Percentiles rank a stretch among this genome's conserved stretches.
These are phyloP conservation scores for Avena atlantica DNA, from an alignment of 176 grass and related monocot species.

Conservation along the genomic window DNA sequence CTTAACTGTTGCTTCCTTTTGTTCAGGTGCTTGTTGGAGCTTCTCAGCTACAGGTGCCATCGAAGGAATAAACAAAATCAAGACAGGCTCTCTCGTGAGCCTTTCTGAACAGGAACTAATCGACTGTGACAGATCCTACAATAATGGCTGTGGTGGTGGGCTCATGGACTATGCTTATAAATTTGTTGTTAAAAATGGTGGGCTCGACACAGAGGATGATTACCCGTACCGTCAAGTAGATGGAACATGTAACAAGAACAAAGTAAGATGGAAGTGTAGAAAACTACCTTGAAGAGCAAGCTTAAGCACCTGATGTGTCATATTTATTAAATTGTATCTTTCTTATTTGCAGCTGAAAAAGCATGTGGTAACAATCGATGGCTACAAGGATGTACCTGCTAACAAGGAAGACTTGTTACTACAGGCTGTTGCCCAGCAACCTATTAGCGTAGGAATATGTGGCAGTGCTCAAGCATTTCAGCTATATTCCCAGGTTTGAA, in stretches of 20 bases:
- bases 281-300: constrained; percentile 16
- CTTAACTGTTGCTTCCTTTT: constrained; percentile 5
- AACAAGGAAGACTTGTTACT: constrained; percentile 76
- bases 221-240: constrained; percentile 74
- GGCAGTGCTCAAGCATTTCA: constrained; percentile 93
- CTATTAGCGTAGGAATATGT: constrained; percentile 96
- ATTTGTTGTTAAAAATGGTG: constrained; percentile 86
- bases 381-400: constrained; percentile 78
- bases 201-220: constrained; percentile 87
- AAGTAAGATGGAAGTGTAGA: constrained; percentile 51
- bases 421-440: constrained; percentile 87
- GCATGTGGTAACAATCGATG: constrained; percentile 81
- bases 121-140: constrained; percentile 87
- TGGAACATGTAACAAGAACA: constrained; percentile 76
- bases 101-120: constrained; percentile 92
- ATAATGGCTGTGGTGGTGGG: constrained; percentile 78
- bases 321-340: constrained; percentile 37
- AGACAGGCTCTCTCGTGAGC: constrained; percentile 71
- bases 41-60: constrained; percentile 96
- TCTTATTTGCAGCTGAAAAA: constrained; percentile 67
- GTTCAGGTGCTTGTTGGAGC: constrained; percentile 91
- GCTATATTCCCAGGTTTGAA: constrained; percentile 74
- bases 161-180: constrained; percentile 94
- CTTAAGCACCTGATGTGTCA: not conserved
- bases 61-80: constrained; percentile 98